phyloP scores from a whole-genome alignment of 352 stramenopile genomes.

The Hyaloperonospora arabidopsidis region DNA sequence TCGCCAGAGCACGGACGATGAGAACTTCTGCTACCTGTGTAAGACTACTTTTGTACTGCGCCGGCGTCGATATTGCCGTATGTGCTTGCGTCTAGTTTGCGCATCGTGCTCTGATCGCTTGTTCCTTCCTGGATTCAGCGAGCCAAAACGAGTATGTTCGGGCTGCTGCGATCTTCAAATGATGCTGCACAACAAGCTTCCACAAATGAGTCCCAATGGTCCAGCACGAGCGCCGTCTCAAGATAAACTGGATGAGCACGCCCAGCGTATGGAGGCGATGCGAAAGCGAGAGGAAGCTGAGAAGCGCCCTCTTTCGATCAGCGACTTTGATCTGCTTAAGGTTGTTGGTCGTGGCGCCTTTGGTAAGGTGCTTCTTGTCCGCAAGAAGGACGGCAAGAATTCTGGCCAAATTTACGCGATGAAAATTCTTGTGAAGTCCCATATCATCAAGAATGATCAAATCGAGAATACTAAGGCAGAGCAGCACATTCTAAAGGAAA shows the following conservation, averaged over 20 bases:
- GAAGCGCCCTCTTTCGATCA: conserved; percentile 67
- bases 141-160: conserved; percentile 79
- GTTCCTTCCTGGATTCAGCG: conserved; percentile 81
- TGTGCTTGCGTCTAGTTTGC: conserved; percentile 80
- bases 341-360: conserved; percentile 93
- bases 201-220: conserved; percentile 37
- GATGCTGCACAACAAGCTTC: conserved; percentile 82
- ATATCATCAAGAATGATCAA: conserved; percentile 90
- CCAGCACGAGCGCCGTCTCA: conserved; percentile 35
- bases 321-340: conserved; percentile 93
- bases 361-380: conserved; percentile 92
- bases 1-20: conserved; percentile 20
- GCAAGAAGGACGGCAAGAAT: conserved; percentile 87
- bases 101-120: conserved; percentile 80
- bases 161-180: conserved; percentile 84
- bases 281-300: conserved; percentile 71
- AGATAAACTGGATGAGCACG: conserved; percentile 55
- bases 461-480: conserved; percentile 90
- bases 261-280: conserved; percentile 71
- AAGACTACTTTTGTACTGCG: conserved; percentile 75
- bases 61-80: conserved; percentile 74
- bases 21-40: conserved; percentile 77
- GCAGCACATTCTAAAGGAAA: conserved; percentile 86
- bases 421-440: conserved; percentile 91
- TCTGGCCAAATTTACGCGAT: conserved; percentile 87